Evolutionary conservation across 2,329 filamentous ascomycete species (phyloP), one percentile per base, ranked within the genome.

Genomic region (Teratosphaeria nubilosa): DNA sequence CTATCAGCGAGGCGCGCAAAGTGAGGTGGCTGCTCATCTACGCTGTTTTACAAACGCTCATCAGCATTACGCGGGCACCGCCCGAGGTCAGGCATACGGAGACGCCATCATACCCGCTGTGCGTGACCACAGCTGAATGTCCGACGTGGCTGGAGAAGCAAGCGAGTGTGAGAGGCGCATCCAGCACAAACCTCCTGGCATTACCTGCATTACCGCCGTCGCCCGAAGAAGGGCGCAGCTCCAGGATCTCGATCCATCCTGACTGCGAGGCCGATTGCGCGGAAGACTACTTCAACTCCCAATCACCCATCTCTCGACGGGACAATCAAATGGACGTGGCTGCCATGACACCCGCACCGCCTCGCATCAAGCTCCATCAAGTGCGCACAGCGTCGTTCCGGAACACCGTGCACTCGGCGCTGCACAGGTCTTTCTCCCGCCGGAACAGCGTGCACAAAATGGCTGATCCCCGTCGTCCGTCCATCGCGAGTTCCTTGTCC

Each of bases 1-100:
- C 81, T 0, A 73, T 83, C 11, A 76, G 80, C 9, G 88, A 92
- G 62, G 87, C 83, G 1, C 83, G 89, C 48, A 91, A 90, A 70
- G 81, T 91, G 16, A 80, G 88, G 45, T 94, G 88, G 88, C 82
- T 91, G 31, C 69, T 91, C 37, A 80, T 92, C 6, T 92, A 92
- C 66, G 80, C 84, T 20, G 80, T 84, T 3, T 80, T 90, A 58
- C 89, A 94, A 69, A 85, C 84, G n/a, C 78, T 94, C 1, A 79
- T 81, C 10, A 82, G 82, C 56, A 84, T 84, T 41, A 86, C 83
- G 0, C 75, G 80, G 34, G 76, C 81, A 0, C 85, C 88, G 0
- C 54, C 60, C 7, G 83, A 88, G 64, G 83, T 89, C 30, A 76
- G 77, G 16, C 81, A 86, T 57, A 74, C 77, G 0, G 75, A 78